phyloP scores from a whole-genome alignment of 1,139 yeast genomes.

The Scheffersomyces segobiensis region DNA sequence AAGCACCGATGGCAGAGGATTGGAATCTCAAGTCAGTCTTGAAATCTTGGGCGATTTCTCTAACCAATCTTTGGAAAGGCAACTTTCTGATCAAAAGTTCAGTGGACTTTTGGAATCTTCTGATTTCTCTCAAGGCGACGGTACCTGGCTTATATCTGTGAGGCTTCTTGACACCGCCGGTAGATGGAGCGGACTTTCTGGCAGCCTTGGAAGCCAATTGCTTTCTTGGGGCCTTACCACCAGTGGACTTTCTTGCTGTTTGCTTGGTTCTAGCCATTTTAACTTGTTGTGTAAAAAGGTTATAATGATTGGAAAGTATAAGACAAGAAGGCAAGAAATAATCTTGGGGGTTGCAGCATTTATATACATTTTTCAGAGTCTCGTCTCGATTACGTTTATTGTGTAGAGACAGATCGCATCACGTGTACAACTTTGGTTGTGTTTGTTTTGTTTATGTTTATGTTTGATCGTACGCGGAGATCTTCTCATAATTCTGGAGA shows the following conservation, averaged over 20 bases:
- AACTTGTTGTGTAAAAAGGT: conserved; percentile 6
- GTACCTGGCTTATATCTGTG: conserved; percentile 99
- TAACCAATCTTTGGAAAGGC: conserved; percentile 98
- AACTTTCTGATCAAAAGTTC: conserved; percentile 96
- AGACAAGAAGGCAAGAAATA: neutral
- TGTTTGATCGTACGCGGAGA: no score
- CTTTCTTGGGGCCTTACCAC: conserved; percentile 99
- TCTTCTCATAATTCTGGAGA: no score
- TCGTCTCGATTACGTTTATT: no score
- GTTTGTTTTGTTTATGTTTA: no score
- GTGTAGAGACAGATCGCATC: no score
- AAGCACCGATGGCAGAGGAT: conserved; percentile 97
- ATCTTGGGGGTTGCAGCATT: no score
- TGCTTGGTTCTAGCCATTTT: conserved; percentile 98
- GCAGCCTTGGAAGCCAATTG: conserved; percentile 99
- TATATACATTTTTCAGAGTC: no score
- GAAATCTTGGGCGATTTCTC: conserved; percentile 98
- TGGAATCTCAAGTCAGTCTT: conserved; percentile 98
- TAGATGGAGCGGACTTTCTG: conserved; percentile 95
- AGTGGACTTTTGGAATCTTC: conserved; percentile 98
- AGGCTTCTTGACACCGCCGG: conserved; percentile 99
- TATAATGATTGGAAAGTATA: conserved; percentile 5
- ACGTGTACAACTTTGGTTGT: no score
- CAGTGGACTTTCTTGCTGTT: conserved; percentile 98
- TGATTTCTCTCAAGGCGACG: conserved; percentile 98